phyloP scores from a whole-genome alignment of 2,329 filamentous ascomycete species.

The Colletotrichum nymphaeae region DNA sequence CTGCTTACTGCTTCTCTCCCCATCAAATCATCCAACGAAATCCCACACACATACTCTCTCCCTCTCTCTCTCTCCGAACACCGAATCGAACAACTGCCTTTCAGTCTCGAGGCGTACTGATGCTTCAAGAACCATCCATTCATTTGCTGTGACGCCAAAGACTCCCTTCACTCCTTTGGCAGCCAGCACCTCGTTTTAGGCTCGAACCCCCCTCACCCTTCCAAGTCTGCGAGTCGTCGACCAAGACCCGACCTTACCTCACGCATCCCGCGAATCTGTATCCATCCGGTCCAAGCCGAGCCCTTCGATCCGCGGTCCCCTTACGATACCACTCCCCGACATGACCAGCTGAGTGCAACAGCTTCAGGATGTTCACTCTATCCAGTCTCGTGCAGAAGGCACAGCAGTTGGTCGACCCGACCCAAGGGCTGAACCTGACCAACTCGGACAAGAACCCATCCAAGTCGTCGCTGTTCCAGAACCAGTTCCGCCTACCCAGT shows the following conservation, averaged over 20 bases:
- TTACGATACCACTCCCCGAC: constrained; percentile 39
- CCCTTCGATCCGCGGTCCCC: background rate
- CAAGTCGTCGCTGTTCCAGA: constrained; percentile 92
- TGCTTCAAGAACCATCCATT: background rate
- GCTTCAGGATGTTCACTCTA: constrained; percentile 67
- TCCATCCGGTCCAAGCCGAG: background rate
- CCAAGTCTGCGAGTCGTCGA: constrained; percentile 1
- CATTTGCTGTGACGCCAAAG: constrained; percentile 7
- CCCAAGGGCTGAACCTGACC: constrained; percentile 78
- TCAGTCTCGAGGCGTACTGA: constrained; percentile 5
- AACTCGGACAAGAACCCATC: constrained; percentile 85
- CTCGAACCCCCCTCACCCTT: background rate
- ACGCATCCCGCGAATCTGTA: background rate
- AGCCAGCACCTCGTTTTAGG: background rate
- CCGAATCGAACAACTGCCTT: constrained; percentile 1
- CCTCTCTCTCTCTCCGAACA: background rate
- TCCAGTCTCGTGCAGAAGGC: constrained; percentile 93
- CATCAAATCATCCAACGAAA: constrained; percentile 18
- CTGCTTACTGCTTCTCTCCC: constrained; percentile 16
- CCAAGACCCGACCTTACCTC: constrained; percentile 1
- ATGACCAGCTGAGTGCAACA: constrained; percentile 48
- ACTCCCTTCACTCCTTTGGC: constrained; percentile 8
- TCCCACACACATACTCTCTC: background rate
- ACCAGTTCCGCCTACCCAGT: constrained; percentile 94
- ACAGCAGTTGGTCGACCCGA: constrained; percentile 93